phyloP scores from a whole-genome alignment of 306 rosid species.

The Inga leiocalycina region DNA sequence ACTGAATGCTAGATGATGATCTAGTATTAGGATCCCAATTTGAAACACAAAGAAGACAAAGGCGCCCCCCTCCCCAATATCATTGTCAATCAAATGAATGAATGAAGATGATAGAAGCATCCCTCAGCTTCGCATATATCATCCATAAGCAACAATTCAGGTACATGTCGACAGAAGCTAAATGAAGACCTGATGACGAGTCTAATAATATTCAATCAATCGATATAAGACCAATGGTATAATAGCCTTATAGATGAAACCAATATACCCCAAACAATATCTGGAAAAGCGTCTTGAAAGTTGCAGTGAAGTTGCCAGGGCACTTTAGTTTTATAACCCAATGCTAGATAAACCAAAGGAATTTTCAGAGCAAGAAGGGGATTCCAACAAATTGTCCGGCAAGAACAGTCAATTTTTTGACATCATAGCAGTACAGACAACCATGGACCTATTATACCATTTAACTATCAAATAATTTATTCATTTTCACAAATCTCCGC shows the following conservation, averaged over 20 bases:
- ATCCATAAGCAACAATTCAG: background rate
- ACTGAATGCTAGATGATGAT: slow-evolving; percentile 17
- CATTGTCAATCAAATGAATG: background rate
- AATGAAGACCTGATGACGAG: background rate
- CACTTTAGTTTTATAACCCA: background rate
- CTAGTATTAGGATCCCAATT: background rate
- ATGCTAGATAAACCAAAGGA: background rate
- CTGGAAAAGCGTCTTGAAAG: background rate
- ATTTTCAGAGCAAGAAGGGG: background rate
- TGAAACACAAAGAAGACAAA: slow-evolving; percentile 14
- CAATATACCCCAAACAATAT: background rate
- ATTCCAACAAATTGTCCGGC: background rate
- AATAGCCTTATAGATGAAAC: background rate
- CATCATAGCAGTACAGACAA: background rate
- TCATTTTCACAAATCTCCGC: background rate
- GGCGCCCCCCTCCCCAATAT: background rate
- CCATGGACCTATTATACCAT: background rate
- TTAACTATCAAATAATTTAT: background rate
- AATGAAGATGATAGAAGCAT: background rate
- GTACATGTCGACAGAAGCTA: background rate
- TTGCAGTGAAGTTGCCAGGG: background rate
- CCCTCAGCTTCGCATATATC: background rate
- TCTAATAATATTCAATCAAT: background rate
- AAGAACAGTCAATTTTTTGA: background rate
- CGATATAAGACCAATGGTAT: background rate